Evolutionary conservation across 2,329 filamentous ascomycete species (phyloP), one percentile per base, ranked within the genome.

Genomic region (Paecilomyces dactylethromorphus): DNA sequence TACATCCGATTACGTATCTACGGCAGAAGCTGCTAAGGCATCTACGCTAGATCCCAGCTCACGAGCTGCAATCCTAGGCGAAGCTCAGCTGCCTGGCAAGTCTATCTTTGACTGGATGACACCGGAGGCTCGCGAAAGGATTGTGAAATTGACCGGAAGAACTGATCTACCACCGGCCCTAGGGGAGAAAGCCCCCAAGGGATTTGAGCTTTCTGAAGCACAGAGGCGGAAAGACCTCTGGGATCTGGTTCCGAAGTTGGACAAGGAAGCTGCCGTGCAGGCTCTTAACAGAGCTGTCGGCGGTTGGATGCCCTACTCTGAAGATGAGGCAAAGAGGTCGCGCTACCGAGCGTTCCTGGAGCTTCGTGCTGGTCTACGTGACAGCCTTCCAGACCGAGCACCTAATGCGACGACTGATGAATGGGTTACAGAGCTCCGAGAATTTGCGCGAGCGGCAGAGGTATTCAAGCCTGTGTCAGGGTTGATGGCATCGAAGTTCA

Each of bases 21-120:
- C 88, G 1, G 81, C 89, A 39, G 90, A 94, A 59, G 89, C 89
- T 1, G 91, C 92, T 8, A 92, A 88, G 72, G 79, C 84, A 1
- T 94, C 91, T 0, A 85, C 81, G 0, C 81, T 96, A 8, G 86
- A 96, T 70, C 87, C 91, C 0, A 87, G 85, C 68, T 81, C 88
- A 50, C 86, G 94, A 62, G 92, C 92, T 12, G 86, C 86, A 3
- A 80, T 96, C 0, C 81, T 97, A 1, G 92, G 92, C 35, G 93
- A 97, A 76, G 81, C 84, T 45, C 83, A 85, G 35, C 79, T 97
- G 0, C 92, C 92, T 0, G 91, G 91, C 0, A 97, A 97, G 76
- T 97, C 94, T 0, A 87, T 99, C 2, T 99, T 97, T 72, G 92
- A 97, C 74, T 99, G 90, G 73, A 82, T 99, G 64, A 90, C 90